Conservation (phyloP, 495 filamentous ascomycete species). For the Penicillium herquei region DNA sequence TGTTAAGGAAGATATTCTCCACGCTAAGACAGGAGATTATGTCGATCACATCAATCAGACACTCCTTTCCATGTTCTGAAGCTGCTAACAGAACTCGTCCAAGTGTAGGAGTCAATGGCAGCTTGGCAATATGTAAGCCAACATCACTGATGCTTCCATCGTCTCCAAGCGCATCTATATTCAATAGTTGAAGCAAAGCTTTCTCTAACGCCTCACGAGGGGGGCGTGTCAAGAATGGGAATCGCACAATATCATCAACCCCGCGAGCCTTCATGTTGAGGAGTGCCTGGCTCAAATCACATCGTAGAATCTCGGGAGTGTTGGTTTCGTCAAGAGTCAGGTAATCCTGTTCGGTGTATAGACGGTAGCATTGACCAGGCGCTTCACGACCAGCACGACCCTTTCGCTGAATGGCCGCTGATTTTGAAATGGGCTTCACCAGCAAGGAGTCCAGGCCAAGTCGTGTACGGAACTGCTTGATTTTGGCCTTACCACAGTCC, state of each 20-base stretch:
- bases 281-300: conserved; percentile 81
- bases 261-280: conserved; percentile 93
- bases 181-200: conserved; percentile 75
- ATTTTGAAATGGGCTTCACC: conserved; percentile 87
- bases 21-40: conserved; percentile 86
- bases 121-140: conserved; percentile 73
- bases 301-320: conserved; percentile 85
- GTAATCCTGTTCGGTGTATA: conserved; percentile 86
- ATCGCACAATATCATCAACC: conserved; percentile 74
- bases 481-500: conserved; percentile 91
- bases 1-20: conserved; percentile 82
- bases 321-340: conserved; percentile 66
- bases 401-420: conserved; percentile 85
- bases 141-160: conserved; percentile 69
- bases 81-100: conserved; percentile 83
- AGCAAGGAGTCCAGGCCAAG: conserved; percentile 90
- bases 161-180: conserved; percentile 73
- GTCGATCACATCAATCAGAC: conserved; percentile 82
- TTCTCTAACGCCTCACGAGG: conserved; percentile 75
- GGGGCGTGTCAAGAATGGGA: conserved; percentile 83
- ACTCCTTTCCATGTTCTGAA: conserved; percentile 62
- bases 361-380: conserved; percentile 80
- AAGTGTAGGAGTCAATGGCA: conserved; percentile 80
- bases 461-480: conserved; percentile 83
- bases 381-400: conserved; percentile 94